Evolutionary conservation across 1,284 basidiomycete genomes (phyloP).

Genomic region (Golubevia sp.): DNA sequence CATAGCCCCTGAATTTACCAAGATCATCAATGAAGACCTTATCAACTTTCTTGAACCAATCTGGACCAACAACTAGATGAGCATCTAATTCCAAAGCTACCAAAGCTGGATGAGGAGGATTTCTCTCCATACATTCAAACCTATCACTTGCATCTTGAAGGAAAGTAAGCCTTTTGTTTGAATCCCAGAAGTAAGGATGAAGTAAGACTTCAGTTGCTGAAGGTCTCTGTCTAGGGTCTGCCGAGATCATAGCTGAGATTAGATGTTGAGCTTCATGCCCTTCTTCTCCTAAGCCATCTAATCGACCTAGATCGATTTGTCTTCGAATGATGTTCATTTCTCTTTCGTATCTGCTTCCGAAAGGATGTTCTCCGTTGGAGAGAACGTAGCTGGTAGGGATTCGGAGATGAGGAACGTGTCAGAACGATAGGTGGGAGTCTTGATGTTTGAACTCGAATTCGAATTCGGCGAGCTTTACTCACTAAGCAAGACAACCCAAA

Average conservation of each 20-base stretch:
- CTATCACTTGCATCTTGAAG: constrained; percentile 95
- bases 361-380: constrained; percentile 54
- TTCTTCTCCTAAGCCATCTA: constrained; percentile 50
- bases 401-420: not conserved
- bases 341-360: constrained; percentile 53
- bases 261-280: constrained; percentile 54
- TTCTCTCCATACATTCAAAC: constrained; percentile 95
- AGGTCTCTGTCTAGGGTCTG: constrained; percentile 68
- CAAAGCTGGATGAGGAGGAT: constrained; percentile 79
- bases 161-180: constrained; percentile 83
- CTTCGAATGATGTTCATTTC: constrained; percentile 58
- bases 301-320: constrained; percentile 28
- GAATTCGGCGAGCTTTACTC: too few relatives aligned
- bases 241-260: constrained; percentile 42
- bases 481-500: constrained; percentile 54
- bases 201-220: constrained; percentile 82
- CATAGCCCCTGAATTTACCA: constrained; percentile 93
- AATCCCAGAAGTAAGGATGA: constrained; percentile 97
- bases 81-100: constrained; percentile 72
- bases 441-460: too few relatives aligned
- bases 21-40: constrained; percentile 88
- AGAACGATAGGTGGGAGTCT: too few relatives aligned
- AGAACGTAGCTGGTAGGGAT: too few relatives aligned
- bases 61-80: constrained; percentile 63
- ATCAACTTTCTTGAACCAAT: constrained; percentile 88